Evolutionary conservation across 495 filamentous ascomycete genomes (phyloP).

Genomic region (Podospora pseudocomata): DNA sequence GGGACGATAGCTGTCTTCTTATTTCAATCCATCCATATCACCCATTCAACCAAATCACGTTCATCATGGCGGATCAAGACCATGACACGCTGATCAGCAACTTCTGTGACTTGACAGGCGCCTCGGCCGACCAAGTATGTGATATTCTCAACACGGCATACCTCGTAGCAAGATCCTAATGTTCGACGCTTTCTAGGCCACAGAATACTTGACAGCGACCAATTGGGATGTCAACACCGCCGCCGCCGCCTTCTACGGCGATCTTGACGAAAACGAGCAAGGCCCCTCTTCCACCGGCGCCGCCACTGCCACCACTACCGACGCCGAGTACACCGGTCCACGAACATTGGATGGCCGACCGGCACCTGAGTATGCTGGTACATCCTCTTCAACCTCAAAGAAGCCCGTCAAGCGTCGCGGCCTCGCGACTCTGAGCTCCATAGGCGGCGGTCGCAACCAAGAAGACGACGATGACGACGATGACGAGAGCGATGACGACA

Average conservation of each 20-base stretch:
- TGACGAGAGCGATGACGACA: conserved; percentile 57
- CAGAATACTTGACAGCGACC: conserved; percentile 62
- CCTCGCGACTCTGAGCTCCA: conserved; percentile 55
- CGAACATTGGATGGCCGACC: conserved; percentile 55
- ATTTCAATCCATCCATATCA: not conserved
- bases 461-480: conserved; percentile 57
- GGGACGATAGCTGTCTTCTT: not conserved
- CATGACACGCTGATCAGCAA: conserved; percentile 67
- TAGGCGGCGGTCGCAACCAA: conserved; percentile 49
- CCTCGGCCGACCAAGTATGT: conserved; percentile 60
- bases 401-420: conserved; percentile 47
- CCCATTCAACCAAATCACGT: not conserved
- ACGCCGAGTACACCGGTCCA: conserved; percentile 49
- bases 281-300: conserved; percentile 22
- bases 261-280: conserved; percentile 55
- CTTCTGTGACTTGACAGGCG: conserved; percentile 71
- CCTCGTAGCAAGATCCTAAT: not conserved
- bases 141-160: not conserved
- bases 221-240: conserved; percentile 69
- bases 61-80: conserved; percentile 54
- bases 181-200: conserved; percentile 52
- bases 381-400: conserved; percentile 38
- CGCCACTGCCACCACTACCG: conserved; percentile 18
- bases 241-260: conserved; percentile 64
- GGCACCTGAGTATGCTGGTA: conserved; percentile 41